Evolutionary conservation across 805 yeast genomes (phyloP), one percentile per base, ranked within the genome.

Genomic region (Saccharomyces eubayanus): DNA sequence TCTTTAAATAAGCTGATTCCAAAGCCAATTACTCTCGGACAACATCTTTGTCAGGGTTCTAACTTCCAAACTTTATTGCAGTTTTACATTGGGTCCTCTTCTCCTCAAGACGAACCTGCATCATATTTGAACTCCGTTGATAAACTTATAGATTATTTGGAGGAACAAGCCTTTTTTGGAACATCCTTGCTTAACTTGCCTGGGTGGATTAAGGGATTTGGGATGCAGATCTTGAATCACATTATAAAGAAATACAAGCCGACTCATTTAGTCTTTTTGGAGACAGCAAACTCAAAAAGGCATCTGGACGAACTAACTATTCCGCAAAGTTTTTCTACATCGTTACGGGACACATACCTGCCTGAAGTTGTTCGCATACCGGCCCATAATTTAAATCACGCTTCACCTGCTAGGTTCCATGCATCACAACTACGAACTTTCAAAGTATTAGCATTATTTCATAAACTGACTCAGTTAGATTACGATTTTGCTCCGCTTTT

Each of bases 121-220:
- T 67, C 77, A 45, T 90, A 87, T 62, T 57, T 80, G 5, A 54
- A 62, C 0, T 68, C 77, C 16, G 69, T 82, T 3, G 63, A 67
- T 36, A 64, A 73, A 2, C 67, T 88, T 20, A 64, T 78, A 8
- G 53, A 55, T 30, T 31, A 36, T 40, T 60, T 62, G 51, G 59
- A 63, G 1, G 63, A 64, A 12, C 78, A 69, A 30, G 60, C 59
- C 30, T 58, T 60, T 27, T 67, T 69, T 53, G 73, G 73, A 0
- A 59, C 72, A 52, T 68, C 89, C 2, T 66, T 90, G 1, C 76
- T 91, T 3, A 90, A 90, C 62, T 80, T 91, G 0, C 92, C 97
- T 0, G 96, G 96, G 0, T 90, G 96, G 96, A 79, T 89, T 30
- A 87, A 87, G 67, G 97, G 97, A 0, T 82, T 81, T 57, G 97